Evolutionary conservation across 208 protist species (phyloP).

Genomic region (Wallacemonas sp.): DNA sequence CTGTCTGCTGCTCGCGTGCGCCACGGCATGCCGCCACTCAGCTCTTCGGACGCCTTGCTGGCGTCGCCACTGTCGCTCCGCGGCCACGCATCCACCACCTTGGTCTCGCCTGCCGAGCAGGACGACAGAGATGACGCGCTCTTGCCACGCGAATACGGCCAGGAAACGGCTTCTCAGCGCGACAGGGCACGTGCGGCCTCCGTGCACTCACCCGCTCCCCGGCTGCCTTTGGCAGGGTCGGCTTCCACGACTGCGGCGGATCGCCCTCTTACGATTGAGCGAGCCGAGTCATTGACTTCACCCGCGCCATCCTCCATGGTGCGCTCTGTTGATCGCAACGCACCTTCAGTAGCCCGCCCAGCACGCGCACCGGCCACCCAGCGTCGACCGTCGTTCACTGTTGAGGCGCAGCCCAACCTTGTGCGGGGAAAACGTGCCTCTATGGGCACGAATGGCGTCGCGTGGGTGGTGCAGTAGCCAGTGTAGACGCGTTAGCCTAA

Average conservation of each 20-base stretch:
- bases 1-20: background rate
- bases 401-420: constrained; percentile 36
- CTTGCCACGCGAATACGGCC: constrained; percentile 10
- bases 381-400: constrained; percentile 9
- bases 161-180: too few species aligned
- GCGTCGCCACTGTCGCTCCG: background rate
- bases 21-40: background rate
- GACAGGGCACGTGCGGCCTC: too few species aligned
- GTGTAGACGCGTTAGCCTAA: too few species aligned
- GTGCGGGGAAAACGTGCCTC: constrained; percentile 17
- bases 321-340: too few species aligned
- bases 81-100: too few species aligned
- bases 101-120: too few species aligned
- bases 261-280: background rate
- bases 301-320: too few species aligned
- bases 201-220: background rate
- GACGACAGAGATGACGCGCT: too few species aligned
- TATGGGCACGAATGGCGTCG: constrained; percentile 37
- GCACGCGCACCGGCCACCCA: too few species aligned
- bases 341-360: background rate
- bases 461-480: constrained; percentile 57
- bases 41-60: background rate
- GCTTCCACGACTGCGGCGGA: too few species aligned
- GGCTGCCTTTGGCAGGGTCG: too few species aligned
- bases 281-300: background rate